A percentile compares a stretch with the other conserved stretches of the same genome.
Evolutionary conservation across 2,329 filamentous ascomycete species (phyloP).

Genomic region (Fusarium citri): DNA sequence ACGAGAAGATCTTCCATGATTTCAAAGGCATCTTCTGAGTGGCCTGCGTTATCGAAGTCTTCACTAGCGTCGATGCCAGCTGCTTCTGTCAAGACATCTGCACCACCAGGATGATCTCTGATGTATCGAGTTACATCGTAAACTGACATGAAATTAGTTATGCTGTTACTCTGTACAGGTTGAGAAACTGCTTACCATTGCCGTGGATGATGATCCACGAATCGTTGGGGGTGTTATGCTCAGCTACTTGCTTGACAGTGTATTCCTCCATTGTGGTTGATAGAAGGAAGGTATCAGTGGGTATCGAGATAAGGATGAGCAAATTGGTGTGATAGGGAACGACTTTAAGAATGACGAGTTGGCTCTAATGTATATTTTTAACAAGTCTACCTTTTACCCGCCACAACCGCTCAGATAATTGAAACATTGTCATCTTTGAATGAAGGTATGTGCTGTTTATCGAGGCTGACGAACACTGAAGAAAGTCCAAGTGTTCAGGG

Average conservation of each 20-base stretch:
- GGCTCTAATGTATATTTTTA: neutral
- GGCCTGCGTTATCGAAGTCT: constrained; percentile 85
- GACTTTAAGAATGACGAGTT: neutral
- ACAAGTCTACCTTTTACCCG: too few relatives aligned
- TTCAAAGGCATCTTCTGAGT: constrained; percentile 72
- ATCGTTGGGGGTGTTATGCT: neutral
- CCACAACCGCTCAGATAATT: too few relatives aligned
- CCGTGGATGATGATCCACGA: constrained; percentile 11
- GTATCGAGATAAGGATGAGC: neutral
- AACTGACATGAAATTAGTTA: constrained; percentile 52
- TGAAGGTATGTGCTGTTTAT: neutral
- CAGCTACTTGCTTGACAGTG: constrained; percentile 5
- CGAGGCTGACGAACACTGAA: neutral
- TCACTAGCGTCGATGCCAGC: constrained; percentile 82
- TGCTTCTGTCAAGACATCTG: constrained; percentile 81
- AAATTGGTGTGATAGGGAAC: accelerated
- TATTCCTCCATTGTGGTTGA: neutral
- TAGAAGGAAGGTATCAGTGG: accelerated
- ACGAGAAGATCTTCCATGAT: constrained; percentile 54
- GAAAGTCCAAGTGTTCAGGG: neutral
- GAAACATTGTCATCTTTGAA: neutral
- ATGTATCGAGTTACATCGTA: constrained; percentile 69
- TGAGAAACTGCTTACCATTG: neutral
- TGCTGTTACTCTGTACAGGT: accelerated
- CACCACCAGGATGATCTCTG: constrained; percentile 75